These are phyloP conservation scores for Leptographium flavum DNA, from an alignment of 2,329 filamentous ascomycete genomes.

Conservation along the genomic window DNA sequence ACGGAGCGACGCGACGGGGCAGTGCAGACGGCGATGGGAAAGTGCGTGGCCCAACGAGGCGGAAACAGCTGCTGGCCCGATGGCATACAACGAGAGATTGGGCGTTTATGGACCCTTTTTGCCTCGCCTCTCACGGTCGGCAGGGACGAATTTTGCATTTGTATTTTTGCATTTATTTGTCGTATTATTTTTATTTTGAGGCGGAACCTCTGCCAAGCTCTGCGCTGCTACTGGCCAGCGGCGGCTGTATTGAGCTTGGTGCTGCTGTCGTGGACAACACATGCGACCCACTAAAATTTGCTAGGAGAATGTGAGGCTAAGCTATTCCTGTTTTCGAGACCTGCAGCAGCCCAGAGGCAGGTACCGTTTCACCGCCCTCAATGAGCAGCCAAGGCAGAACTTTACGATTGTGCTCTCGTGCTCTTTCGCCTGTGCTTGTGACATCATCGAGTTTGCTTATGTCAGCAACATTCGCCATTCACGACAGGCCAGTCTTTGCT, in stretches of 20 bases:
- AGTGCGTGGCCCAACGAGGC: background rate
- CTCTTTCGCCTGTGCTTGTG: too few relatives aligned
- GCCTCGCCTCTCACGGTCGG: background rate
- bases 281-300: background rate
- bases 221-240: background rate
- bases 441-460: too few relatives aligned
- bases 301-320: background rate
- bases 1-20: background rate
- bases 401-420: too few relatives aligned
- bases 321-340: conserved; percentile 5
- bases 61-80: background rate
- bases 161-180: conserved; percentile 3
- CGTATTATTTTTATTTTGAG: conserved; percentile 6
- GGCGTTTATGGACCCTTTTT: background rate
- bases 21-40: background rate
- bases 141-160: conserved; percentile 3
- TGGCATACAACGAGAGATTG: background rate
- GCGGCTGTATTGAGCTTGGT: background rate
- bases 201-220: conserved; percentile 1
- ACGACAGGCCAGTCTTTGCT: too few relatives aligned
- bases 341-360: background rate
- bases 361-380: background rate
- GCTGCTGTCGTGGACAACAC: conserved; percentile 2
- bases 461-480: too few relatives aligned
- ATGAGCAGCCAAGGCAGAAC: too few relatives aligned